A percentile compares a stretch with the other conserved stretches of the same genome.
phyloP scores from a whole-genome alignment of 2,329 filamentous ascomycete species.

The Paracoccidioides brasiliensis region DNA sequence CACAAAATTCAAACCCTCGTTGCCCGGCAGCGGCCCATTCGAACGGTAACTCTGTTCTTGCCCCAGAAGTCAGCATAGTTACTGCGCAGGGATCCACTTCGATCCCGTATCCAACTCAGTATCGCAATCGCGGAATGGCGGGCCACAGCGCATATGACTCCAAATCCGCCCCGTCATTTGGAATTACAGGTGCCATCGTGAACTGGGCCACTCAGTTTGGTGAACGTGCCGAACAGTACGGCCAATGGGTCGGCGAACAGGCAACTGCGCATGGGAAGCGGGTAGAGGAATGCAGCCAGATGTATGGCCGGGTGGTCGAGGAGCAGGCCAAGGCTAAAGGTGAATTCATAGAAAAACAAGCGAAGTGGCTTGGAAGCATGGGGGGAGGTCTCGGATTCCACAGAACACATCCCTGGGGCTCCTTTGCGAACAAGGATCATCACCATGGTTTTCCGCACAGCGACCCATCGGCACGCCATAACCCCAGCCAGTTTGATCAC shows the following conservation, averaged over 20 bases:
- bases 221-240: constrained; percentile 28
- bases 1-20: constrained; percentile 6
- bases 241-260: constrained; percentile 25
- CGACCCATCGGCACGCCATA: neutral
- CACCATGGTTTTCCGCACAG: neutral
- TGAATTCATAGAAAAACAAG: constrained; percentile 27
- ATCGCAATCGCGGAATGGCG: constrained; percentile 1
- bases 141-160: constrained; percentile 14
- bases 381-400: neutral
- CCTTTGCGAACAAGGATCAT: neutral
- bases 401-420: neutral
- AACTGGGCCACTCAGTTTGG: constrained; percentile 24
- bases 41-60: neutral
- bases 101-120: constrained; percentile 1
- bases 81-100: neutral
- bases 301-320: constrained; percentile 27
- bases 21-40: constrained; percentile 7
- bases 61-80: neutral
- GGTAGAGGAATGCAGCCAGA: constrained; percentile 22
- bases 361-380: constrained; percentile 19
- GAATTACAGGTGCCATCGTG: constrained; percentile 13
- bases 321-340: constrained; percentile 26
- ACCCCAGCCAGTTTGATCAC: neutral
- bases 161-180: constrained; percentile 2
- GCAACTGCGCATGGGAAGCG: constrained; percentile 23